Evolutionary conservation across 2,329 filamentous ascomycete species (phyloP).

Genomic region (Fusarium humuli): DNA sequence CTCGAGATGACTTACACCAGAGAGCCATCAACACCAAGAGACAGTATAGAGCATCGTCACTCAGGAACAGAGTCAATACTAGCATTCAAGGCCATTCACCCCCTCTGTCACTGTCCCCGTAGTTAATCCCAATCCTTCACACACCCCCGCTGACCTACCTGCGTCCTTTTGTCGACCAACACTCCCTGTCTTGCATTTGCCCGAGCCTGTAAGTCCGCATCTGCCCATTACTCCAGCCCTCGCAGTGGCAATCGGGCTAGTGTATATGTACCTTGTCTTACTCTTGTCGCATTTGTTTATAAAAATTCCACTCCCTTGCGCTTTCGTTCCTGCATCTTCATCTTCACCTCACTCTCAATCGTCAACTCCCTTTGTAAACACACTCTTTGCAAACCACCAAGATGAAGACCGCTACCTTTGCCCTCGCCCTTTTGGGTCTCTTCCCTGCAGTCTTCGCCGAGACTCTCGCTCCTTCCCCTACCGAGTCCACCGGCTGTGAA

Average conservation of each 20-base stretch:
- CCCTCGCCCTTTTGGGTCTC: slow-evolving; percentile 40
- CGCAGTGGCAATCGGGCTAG: background rate
- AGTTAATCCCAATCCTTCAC: background rate
- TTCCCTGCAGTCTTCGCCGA: slow-evolving; percentile 38
- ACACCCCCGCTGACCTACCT: slow-evolving; percentile 17
- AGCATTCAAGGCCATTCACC: background rate
- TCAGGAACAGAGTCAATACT: background rate
- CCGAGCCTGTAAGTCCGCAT: background rate
- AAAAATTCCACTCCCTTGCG: slow-evolving; percentile 3
- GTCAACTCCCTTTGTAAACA: background rate
- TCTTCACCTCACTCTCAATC: background rate
- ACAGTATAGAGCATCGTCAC: background rate
- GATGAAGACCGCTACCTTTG: slow-evolving; percentile 43
- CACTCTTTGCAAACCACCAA: slow-evolving; percentile 18
- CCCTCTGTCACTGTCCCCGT: background rate
- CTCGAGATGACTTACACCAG: background rate
- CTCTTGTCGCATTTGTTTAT: background rate
- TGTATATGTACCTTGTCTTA: background rate
- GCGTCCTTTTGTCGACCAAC: background rate
- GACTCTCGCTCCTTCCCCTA: slow-evolving; percentile 36
- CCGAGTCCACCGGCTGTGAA: slow-evolving; percentile 43
- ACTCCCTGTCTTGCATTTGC: slow-evolving; percentile 7
- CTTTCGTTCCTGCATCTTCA: slow-evolving; percentile 24
- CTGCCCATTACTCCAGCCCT: background rate
- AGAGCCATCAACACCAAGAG: background rate